Evolutionary conservation across 441 rosid species (phyloP), one percentile per base, ranked within the genome.

Genomic region (Erodium moschatum): DNA sequence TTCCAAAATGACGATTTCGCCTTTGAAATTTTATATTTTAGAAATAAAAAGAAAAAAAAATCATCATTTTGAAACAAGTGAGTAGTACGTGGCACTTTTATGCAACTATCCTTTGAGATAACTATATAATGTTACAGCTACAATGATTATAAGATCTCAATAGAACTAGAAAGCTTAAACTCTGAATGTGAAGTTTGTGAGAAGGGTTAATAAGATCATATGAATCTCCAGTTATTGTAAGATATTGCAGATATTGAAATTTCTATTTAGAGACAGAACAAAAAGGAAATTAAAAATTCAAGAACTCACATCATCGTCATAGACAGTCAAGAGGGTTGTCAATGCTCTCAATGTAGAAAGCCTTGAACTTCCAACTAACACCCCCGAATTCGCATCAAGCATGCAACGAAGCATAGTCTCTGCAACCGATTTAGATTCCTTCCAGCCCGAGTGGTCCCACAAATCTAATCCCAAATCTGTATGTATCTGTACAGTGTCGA

Each of bases 361-460:
- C 82, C 83, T 86, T 15, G 94, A 87, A 68, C 73, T 78, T 69
- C 83, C 82, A 79, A 91, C 82, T 75, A 86, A 77, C 73, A 83
- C 78, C 86, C 82, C 82, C 15, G 84, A 83, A 79, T 94, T 88
- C 68, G 78, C 84, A 54, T 85, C 81, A 81, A 81, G 80, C 84
- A 94, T 81, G 86, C 79, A 82, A 65, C 71, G 74, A 84, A 91
- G 65, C 97, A 89, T 82, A 67, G 73, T 79, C 70, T 86, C 91
- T 50, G 85, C 87, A 69, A 76, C 81, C 64, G 75, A 75, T 83
- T 84, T 88, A 69, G 86, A 85, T 58, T 82, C 78, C 77, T 81
- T 87, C 97, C 97, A 89, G 48, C 84, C 87, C 18, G 88, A 83
- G 77, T 81, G 84, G 80, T 89, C 87, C 99, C 97, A 91, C 76